Conservation (phyloP, 2,329 filamentous ascomycete genomes). For the Ampelomyces quisqualis region DNA sequence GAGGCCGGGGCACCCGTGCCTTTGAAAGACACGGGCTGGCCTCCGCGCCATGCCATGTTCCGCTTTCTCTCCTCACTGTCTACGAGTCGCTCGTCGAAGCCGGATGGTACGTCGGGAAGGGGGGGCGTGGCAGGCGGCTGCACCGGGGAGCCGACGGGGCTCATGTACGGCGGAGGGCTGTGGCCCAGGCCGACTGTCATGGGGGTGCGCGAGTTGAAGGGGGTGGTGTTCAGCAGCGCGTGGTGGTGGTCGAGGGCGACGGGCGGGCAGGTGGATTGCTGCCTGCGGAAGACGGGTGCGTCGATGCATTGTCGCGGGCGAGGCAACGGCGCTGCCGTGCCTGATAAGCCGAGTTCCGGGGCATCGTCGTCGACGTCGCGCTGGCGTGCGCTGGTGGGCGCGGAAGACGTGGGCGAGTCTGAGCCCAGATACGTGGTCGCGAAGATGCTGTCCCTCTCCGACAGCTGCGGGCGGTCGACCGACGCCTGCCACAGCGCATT, state of each 20-base stretch:
- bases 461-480: slow-evolving; percentile 54
- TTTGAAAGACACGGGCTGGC: slow-evolving; percentile 49
- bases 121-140: slow-evolving; percentile 36
- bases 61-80: slow-evolving; percentile 47
- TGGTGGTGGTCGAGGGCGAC: slow-evolving; percentile 34
- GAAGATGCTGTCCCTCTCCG: slow-evolving; percentile 64
- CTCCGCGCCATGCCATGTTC: slow-evolving; percentile 53
- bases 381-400: slow-evolving; percentile 33
- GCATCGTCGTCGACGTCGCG: slow-evolving; percentile 30
- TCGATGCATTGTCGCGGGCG: slow-evolving; percentile 38
- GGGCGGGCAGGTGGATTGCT: slow-evolving; percentile 27
- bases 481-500: slow-evolving; percentile 41
- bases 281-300: slow-evolving; percentile 34
- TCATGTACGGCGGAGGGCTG: slow-evolving; percentile 42
- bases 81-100: slow-evolving; percentile 30
- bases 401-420: slow-evolving; percentile 49
- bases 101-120: slow-evolving; percentile 20
- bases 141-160: slow-evolving; percentile 41
- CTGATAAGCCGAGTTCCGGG: slow-evolving; percentile 24
- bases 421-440: slow-evolving; percentile 60
- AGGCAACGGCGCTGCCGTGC: slow-evolving; percentile 35
- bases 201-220: slow-evolving; percentile 33
- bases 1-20: slow-evolving; percentile 42
- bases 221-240: slow-evolving; percentile 33
- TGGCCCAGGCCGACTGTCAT: slow-evolving; percentile 28